Percentiles rank a stretch among this genome's conserved stretches.
Evolutionary conservation across 148 eudicot species (phyloP).

Genomic region (Chenopodium formosanum): DNA sequence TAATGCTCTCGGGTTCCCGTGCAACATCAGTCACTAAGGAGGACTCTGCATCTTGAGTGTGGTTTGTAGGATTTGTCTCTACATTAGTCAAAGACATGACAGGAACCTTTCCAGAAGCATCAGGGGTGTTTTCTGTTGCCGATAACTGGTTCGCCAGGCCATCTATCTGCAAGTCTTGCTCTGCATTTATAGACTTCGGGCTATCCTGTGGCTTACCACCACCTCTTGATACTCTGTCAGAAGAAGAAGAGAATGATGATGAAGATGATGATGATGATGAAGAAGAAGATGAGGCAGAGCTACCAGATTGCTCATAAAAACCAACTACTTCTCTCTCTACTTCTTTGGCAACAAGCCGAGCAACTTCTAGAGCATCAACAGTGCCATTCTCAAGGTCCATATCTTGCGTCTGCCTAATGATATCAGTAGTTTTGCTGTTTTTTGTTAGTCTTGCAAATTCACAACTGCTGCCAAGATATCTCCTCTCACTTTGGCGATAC

Average conservation of each 20-base stretch:
- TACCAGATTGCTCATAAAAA: constrained; percentile 54
- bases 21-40: constrained; percentile 50
- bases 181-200: constrained; percentile 43
- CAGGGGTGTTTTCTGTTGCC: constrained; percentile 31
- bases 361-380: constrained; percentile 83
- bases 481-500: constrained; percentile 31
- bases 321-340: constrained; percentile 77
- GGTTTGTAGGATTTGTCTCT: constrained; percentile 35
- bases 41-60: constrained; percentile 43
- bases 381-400: constrained; percentile 64
- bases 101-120: constrained; percentile 28
- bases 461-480: constrained; percentile 33
- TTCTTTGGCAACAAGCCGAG: constrained; percentile 86
- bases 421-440: constrained; percentile 27
- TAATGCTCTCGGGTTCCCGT: constrained; percentile 35
- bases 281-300: constrained; percentile 33
- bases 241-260: constrained; percentile 28
- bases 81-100: constrained; percentile 27
- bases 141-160: constrained; percentile 33
- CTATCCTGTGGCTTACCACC: constrained; percentile 34
- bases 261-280: constrained; percentile 5
- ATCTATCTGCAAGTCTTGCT: constrained; percentile 30
- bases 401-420: constrained; percentile 45
- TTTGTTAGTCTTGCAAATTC: constrained; percentile 34
- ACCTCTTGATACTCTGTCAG: constrained; percentile 43